Evolutionary conservation across 768 basidiomycete species (phyloP).

Genomic region (Leucogyrophana mollusca): DNA sequence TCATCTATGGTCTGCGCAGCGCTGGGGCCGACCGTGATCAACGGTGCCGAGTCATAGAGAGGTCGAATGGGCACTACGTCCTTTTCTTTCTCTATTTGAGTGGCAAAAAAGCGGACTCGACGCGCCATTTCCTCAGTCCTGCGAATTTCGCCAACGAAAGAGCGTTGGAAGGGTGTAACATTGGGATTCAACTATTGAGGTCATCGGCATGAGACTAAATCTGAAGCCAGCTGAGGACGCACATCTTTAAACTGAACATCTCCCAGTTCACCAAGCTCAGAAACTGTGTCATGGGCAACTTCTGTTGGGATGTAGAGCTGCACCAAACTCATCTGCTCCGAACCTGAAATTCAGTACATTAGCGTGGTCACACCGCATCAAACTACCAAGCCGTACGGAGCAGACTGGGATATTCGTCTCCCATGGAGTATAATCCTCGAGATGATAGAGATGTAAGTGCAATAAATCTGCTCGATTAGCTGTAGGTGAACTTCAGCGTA

Average conservation of each 20-base stretch:
- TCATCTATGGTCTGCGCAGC: slow-evolving; percentile 94
- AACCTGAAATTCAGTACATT: slow-evolving; percentile 53
- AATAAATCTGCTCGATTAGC: too few relatives aligned
- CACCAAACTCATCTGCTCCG: slow-evolving; percentile 97
- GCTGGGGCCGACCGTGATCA: slow-evolving; percentile 88
- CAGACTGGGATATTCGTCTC: slow-evolving; percentile 79
- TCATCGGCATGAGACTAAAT: background rate
- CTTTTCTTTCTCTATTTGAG: slow-evolving; percentile 84
- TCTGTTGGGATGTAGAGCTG: slow-evolving; percentile 97
- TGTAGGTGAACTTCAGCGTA: too few relatives aligned
- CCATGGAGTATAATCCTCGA: slow-evolving; percentile 40
- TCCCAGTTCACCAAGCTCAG: slow-evolving; percentile 92
- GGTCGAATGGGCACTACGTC: slow-evolving; percentile 83
- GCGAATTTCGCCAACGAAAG: slow-evolving; percentile 94
- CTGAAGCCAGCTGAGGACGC: slow-evolving; percentile 25
- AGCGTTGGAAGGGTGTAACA: slow-evolving; percentile 97
- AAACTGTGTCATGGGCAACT: slow-evolving; percentile 95
- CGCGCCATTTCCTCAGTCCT: slow-evolving; percentile 96
- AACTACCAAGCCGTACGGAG: slow-evolving; percentile 54
- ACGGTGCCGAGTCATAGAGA: slow-evolving; percentile 80
- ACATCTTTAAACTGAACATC: slow-evolving; percentile 98
- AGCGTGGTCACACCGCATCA: slow-evolving; percentile 1
- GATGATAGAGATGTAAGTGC: too few relatives aligned
- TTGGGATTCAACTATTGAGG: slow-evolving; percentile 79
- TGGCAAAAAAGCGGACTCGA: slow-evolving; percentile 84